phyloP scores from a whole-genome alignment of 129 eudicot genomes.

The Chrysanthemum makinoi region DNA sequence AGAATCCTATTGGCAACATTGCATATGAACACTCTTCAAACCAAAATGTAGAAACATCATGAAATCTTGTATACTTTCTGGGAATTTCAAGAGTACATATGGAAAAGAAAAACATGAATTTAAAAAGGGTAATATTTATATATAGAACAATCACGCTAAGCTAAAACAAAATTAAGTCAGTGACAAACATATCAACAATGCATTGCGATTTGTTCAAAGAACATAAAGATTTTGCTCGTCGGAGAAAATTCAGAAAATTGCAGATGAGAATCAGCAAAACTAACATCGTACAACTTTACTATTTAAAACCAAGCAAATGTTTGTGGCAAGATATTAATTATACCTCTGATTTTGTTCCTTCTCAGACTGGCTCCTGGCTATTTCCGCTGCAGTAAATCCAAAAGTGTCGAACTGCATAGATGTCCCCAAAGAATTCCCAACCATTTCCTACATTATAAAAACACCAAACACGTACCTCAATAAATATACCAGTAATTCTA shows the following conservation, averaged over 20 bases:
- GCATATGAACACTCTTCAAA: no score
- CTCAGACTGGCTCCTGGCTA: constrained; percentile 88
- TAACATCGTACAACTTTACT: neutral
- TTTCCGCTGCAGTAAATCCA: constrained; percentile 93
- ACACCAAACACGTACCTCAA: constrained; percentile 18
- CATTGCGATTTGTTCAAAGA: constrained; percentile 21
- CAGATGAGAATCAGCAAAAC: constrained; percentile 5
- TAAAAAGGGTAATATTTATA: neutral
- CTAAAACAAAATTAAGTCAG: neutral
- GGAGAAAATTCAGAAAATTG: constrained; percentile 9
- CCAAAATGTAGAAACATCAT: no score
- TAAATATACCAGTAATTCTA: constrained; percentile 3
- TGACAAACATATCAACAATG: constrained; percentile 12
- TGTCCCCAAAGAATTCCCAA: constrained; percentile 77
- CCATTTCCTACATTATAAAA: constrained; percentile 62
- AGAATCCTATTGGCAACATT: no score
- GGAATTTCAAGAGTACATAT: neutral
- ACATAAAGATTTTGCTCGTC: neutral
- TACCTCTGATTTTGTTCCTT: constrained; percentile 89
- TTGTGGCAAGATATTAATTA: constrained; percentile 11
- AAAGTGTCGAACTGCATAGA: constrained; percentile 92
- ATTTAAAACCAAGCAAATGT: constrained; percentile 3
- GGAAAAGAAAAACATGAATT: neutral
- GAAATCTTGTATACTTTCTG: no score
- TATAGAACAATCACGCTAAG: neutral